Evolutionary conservation across 2,329 filamentous ascomycete genomes (phyloP).

Genomic region (Xylariomycetidae sp.): DNA sequence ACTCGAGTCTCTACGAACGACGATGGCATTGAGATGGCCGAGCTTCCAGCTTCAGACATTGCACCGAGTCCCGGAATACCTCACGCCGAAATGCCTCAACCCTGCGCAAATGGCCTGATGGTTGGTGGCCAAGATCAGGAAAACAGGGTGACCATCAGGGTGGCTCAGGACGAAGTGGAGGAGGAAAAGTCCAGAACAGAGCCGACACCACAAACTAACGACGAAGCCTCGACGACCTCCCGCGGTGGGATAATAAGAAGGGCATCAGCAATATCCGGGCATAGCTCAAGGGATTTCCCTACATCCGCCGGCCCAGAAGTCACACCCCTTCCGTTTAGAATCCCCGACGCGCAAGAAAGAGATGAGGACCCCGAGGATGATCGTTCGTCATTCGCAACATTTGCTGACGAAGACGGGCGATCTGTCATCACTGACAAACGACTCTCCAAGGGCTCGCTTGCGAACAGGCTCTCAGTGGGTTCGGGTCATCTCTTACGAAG

Average conservation of each 20-base stretch:
- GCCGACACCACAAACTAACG: conserved; percentile 20
- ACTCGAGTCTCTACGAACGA: conserved; percentile 30
- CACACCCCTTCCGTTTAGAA: conserved; percentile 59
- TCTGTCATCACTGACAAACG: conserved; percentile 24
- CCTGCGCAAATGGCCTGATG: conserved; percentile 30
- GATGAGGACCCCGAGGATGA: conserved; percentile 41
- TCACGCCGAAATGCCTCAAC: conserved; percentile 8
- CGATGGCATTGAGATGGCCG: conserved; percentile 49
- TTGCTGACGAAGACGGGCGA: conserved; percentile 52
- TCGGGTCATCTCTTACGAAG: conserved; percentile 40
- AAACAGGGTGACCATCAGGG: conserved; percentile 46
- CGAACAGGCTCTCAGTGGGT: conserved; percentile 42
- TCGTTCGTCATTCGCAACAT: conserved; percentile 63
- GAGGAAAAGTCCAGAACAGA: conserved; percentile 17
- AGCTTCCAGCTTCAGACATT: conserved; percentile 34
- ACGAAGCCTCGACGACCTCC: conserved; percentile 27
- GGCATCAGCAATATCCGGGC: conserved; percentile 19
- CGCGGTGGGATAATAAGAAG: conserved; percentile 24
- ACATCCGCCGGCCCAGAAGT: conserved; percentile 45
- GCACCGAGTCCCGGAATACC: conserved; percentile 6
- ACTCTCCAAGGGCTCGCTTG: conserved; percentile 30
- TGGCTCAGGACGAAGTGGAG: conserved; percentile 42
- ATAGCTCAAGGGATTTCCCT: conserved; percentile 24
- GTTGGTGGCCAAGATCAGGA: conserved; percentile 34
- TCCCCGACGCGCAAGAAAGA: conserved; percentile 35